Evolutionary conservation across 1,139 yeast genomes (phyloP), one percentile per base, ranked within the genome.

Genomic region (Geotrichum siamense): DNA sequence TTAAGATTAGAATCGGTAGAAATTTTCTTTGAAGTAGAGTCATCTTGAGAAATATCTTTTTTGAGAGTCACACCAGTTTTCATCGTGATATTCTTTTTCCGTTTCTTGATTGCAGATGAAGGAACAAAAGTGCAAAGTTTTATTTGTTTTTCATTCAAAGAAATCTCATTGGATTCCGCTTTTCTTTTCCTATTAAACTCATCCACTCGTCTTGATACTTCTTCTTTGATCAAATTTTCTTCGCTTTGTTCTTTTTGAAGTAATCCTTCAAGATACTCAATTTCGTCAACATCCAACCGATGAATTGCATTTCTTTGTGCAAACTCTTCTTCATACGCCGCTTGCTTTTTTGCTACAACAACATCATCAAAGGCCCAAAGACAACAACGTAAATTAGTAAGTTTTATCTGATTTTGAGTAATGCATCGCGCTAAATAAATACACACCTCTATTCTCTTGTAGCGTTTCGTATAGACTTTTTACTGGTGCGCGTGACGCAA

Each of bases 201-300:
- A 3, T 31, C 38, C 36, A 54, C 33, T 12, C 49, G 48, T 15
- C 25, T 27, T n/a, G 40, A 48, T 9, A 50, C 46, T n/a, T 51
- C 51, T 3, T 39, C 22, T 37, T 41, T 35, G 22, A 48, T 43
- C 23, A 17, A 38, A 8, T 36, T 44, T 21, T 53, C 56, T 6
- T 44, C 35, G 17, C 23, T 27, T 20, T 42, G 41, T 26, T 53
- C 51, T 37, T 51, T 48, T 27, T 45, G 49, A 5, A 44, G 49
- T 9, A 55, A 35, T 5, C 45, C 45, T 17, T 53, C 54, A n/a
- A 55, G 41, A 41, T 53, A 55, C 15, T 48, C 53, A 19, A 55
- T 44, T 39, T 55, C 59, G 31, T 55, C 58, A 12, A 53, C 53
- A 45, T 55, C 58, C 10, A 55, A 50, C 19, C 53, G 36, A 15